Evolutionary conservation across 306 rosid species (phyloP).

Genomic region (Pterocarpus macrocarpus): DNA sequence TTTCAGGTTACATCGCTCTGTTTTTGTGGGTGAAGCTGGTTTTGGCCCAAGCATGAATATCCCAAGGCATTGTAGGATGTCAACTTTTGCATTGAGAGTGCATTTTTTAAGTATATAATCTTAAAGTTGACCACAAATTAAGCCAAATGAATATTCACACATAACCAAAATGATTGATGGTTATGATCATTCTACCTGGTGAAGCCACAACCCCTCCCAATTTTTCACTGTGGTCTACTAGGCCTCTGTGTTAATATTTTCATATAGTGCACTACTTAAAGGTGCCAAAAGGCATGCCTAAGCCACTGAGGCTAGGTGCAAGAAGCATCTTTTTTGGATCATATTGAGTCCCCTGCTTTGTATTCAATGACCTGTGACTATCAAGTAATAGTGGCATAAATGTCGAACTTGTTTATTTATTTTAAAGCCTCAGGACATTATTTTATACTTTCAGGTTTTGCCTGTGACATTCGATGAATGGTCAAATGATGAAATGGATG

Average conservation of each 20-base stretch:
- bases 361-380: conserved; percentile 12
- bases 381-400: conserved; percentile 16
- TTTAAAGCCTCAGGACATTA: conserved; percentile 21
- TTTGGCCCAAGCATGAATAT: too few relatives aligned
- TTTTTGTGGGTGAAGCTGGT: too few relatives aligned
- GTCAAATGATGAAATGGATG: conserved; percentile 85
- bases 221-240: not conserved
- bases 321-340: conserved; percentile 6
- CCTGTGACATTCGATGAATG: conserved; percentile 95
- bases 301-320: not conserved
- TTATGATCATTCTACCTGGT: not conserved
- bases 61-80: too few relatives aligned
- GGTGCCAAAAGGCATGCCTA: not conserved
- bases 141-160: too few relatives aligned
- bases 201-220: not conserved
- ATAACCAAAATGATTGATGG: not conserved
- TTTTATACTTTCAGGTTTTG: conserved; percentile 68
- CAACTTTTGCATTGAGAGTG: too few relatives aligned
- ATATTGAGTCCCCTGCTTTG: not conserved
- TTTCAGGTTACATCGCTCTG: too few relatives aligned
- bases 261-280: too few relatives aligned
- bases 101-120: too few relatives aligned
- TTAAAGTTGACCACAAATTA: too few relatives aligned
- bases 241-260: conserved; percentile 5
- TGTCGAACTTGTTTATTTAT: conserved; percentile 20